Percentiles rank a stretch among this genome's conserved stretches.
phyloP scores from a whole-genome alignment of 2,329 filamentous ascomycete species.

The Penicillium sp. region DNA sequence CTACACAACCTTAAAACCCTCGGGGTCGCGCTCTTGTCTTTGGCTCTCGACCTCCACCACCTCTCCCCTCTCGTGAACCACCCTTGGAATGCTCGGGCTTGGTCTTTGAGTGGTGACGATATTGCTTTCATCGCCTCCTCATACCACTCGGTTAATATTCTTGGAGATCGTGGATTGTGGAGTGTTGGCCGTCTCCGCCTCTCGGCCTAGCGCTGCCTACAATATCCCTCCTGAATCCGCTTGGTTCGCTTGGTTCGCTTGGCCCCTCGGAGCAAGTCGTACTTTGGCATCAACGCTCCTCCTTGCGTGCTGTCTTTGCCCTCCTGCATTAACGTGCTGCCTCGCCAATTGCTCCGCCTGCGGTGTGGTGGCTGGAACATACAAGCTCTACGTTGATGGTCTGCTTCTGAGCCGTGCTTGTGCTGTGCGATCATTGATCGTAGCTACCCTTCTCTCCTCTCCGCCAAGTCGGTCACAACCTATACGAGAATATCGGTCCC shows the following conservation, averaged over 20 bases:
- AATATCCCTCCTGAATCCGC: not conserved
- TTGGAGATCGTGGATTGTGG: not conserved
- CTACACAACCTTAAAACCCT: slow-evolving; percentile 6
- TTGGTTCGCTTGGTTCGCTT: slow-evolving; percentile 3
- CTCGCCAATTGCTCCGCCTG: slow-evolving; percentile 4
- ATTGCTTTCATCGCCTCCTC: not conserved
- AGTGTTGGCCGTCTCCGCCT: slow-evolving; percentile 4
- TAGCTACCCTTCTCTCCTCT: not conserved
- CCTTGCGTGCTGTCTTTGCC: slow-evolving; percentile 11
- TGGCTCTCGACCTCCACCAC: not conserved
- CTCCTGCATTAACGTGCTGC: slow-evolving; percentile 9
- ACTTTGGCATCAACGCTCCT: slow-evolving; percentile 1
- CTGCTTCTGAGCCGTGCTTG: not conserved
- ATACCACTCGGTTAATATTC: not conserved
- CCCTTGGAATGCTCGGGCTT: slow-evolving; percentile 12
- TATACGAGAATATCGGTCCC: not conserved
- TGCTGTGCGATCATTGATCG: slow-evolving; percentile 17
- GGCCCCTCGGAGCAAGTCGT: slow-evolving; percentile 4
- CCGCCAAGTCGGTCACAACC: not conserved
- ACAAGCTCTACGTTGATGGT: slow-evolving; percentile 9
- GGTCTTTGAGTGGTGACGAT: slow-evolving; percentile 15
- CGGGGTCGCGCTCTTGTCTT: not conserved
- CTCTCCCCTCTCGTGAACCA: not conserved
- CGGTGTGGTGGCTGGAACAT: slow-evolving; percentile 1
- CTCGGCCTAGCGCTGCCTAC: not conserved